Evolutionary conservation across 176 grass and related monocot genomes (phyloP), one percentile per base, ranked within the genome.

Genomic region (Eragrostis curvula): DNA sequence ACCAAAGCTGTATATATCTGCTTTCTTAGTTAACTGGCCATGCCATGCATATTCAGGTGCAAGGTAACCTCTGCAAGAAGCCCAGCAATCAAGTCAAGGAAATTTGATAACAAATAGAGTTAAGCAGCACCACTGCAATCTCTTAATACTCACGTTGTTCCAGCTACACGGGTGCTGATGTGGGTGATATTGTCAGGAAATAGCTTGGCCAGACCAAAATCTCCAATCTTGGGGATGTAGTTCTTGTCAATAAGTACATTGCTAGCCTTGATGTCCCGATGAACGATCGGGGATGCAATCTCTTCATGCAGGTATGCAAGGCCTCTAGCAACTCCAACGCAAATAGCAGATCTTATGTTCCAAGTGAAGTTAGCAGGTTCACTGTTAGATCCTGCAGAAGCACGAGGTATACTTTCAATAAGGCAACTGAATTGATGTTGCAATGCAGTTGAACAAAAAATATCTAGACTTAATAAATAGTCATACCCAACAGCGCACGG

Each of bases 131-230:
- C 58, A 77, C 11, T 20, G 60, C 9, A 85, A 28, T 24, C 12
- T 11, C 3, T 25, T 7, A 2, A 23, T 84, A 72, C 96, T 89
- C 90, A 99, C 97, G 93, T 96, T 56, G 97, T 99, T 85, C 97
- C 97, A 68, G 97, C 97, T 47, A 96, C 93, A 20, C 93, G 85
- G 48, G 97, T 99, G 39, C 93, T 99, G 56, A 99, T 96, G 49
- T 99, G 97, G 50, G 97, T 96, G 59, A 99, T 86, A 88, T 96
- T 94, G 68, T 96, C 97, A 41, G 97, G 91, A 87, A 99, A 99
- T 77, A 99, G 68, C 86, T 96, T 99, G 28, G 97, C 93, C 59
- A 99, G 70, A 66, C 97, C 97, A 15, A 99, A 99, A 60, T 99
- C 97, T 55, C 97, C 97, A 9, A 99, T 99, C 87, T 99, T 99